A percentile compares a stretch with the other conserved stretches of the same genome.
phyloP scores from a whole-genome alignment of 345 rosid species.

The Gossypium rotundifolium region DNA sequence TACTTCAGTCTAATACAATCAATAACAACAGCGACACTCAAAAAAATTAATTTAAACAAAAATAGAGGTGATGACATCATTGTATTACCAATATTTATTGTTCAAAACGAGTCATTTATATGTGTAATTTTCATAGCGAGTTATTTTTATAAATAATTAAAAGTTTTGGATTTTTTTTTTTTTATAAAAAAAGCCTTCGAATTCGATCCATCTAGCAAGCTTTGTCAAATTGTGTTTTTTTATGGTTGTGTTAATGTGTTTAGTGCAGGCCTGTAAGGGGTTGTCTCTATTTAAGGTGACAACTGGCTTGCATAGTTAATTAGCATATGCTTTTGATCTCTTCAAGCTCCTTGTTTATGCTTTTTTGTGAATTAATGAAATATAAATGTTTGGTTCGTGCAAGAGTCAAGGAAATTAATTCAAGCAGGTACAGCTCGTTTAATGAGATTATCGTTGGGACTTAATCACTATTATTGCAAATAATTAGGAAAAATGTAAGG shows the following conservation, averaged over 20 bases:
- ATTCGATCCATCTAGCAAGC: neutral
- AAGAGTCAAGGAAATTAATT: neutral
- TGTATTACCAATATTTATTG: no score
- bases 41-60: no score
- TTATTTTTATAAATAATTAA: no score
- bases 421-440: neutral
- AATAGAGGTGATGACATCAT: no score
- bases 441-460: neutral
- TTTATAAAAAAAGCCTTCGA: no score
- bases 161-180: no score
- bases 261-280: neutral
- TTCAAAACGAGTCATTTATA: no score
- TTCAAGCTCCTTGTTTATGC: constrained; percentile 2
- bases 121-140: no score
- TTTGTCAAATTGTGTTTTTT: no score
- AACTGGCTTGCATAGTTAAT: neutral
- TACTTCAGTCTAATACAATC: no score
- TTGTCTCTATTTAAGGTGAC: constrained; percentile 1
- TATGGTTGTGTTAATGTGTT: neutral
- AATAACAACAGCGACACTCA: no score
- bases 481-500: neutral
- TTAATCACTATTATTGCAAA: neutral
- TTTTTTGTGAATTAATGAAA: neutral
- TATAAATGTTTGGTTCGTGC: neutral
- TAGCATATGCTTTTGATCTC: neutral